Evolutionary conservation across 176 grass and related monocot species (phyloP), one percentile per base, ranked within the genome.

Genomic region (Guadua angustifolia): DNA sequence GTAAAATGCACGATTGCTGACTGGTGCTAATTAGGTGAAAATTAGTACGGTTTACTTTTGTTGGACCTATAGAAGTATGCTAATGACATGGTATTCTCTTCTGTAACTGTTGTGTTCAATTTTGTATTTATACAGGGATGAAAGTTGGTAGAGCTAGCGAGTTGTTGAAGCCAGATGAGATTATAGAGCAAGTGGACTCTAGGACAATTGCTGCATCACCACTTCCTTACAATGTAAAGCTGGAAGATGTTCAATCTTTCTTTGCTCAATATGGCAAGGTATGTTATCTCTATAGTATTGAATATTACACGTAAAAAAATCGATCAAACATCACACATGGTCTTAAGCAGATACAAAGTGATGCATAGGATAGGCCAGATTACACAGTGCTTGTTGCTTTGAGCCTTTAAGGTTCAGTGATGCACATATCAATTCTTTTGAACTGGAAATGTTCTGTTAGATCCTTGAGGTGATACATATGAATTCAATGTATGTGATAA

Each of bases 201-300:
- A 93, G 89, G 90, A 92, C 93, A 58, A 40, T 96, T 84, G 93
- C 97, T 19, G 97, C 60, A 56, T 90, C 93, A 78, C 97, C 93
- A 3, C 86, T 99, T 70, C 91, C 93, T 82, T 88, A 92, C 86
- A 94, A 92, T 83, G 86, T 94, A 60, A 92, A 93, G 67, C 81
- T 90, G 26, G 97, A 99, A 76, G 86, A 89, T 79, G 89, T 99
- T 35, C 78, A 96, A 21, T 91, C 91, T 45, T 94, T 99, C 72
- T 95, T 99, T 89, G 45, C 77, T 59, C 75, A 89, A 22, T 33
- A 70, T 57, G 91, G 89, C 53, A 99, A 95, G 91, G 96, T 95
- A 82, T 83, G 53, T 39, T 57, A 65, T 72, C 40, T 70, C 22
- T 78, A 15, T 75, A 42, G 21, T 61, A 65, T 71, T 56, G 12